Conservation (phyloP, 768 basidiomycete species). For the Leccinum uliginosum region DNA sequence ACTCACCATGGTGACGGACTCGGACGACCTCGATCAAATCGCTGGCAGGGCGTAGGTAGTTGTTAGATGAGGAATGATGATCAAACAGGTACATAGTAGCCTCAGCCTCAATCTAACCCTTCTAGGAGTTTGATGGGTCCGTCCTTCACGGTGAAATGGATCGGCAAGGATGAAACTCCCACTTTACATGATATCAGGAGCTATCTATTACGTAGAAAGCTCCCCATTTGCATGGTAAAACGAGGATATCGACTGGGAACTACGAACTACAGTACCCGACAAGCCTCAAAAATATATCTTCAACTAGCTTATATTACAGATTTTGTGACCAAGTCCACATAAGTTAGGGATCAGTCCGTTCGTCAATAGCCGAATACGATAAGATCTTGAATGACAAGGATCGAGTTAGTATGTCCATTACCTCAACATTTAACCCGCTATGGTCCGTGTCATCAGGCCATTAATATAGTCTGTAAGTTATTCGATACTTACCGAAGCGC, state of each 20-base stretch:
- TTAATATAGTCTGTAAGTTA: neutral
- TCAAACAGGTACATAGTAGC: neutral
- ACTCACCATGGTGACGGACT: neutral
- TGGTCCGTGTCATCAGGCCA: neutral
- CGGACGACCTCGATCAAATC: neutral
- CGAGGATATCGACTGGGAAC: neutral
- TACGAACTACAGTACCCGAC: neutral
- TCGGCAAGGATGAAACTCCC: neutral
- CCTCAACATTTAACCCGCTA: neutral
- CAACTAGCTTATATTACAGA: neutral
- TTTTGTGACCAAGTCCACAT: neutral
- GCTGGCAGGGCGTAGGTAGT: too few relatives aligned
- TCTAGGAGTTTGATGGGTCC: neutral
- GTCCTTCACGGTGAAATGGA: neutral
- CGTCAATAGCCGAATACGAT: neutral
- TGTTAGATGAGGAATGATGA: neutral
- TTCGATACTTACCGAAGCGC: neutral
- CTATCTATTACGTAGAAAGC: neutral
- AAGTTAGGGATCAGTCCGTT: neutral
- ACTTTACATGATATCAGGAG: neutral
- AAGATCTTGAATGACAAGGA: neutral
- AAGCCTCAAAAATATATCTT: neutral
- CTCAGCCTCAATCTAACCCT: neutral
- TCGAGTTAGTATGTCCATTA: neutral
- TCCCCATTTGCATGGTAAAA: neutral